Evolutionary conservation across 176 grass and related monocot genomes (phyloP).

Genomic region (Echinochloa phyllopogon): DNA sequence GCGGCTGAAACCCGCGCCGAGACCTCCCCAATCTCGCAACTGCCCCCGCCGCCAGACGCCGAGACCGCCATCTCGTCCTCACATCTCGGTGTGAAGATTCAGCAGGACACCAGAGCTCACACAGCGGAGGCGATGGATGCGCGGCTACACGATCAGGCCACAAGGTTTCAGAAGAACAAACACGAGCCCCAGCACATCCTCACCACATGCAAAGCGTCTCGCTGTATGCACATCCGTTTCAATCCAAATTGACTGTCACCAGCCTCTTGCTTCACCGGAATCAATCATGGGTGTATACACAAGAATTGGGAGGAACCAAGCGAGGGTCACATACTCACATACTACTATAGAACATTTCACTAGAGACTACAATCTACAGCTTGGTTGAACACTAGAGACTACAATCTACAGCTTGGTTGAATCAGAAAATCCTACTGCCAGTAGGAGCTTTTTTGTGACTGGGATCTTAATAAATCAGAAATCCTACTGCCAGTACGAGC

Average conservation of each 20-base stretch:
- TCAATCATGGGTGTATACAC: not conserved
- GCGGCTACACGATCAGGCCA: too few species aligned
- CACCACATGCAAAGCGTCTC: not conserved
- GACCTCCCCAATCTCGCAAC: too few species aligned
- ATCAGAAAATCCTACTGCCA: not conserved
- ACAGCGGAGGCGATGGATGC: too few species aligned
- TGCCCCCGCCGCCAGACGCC: too few species aligned
- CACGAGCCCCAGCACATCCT: not conserved
- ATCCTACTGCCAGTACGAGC: not conserved
- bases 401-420: too few species aligned
- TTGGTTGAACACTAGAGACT: too few species aligned
- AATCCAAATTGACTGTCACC: not conserved
- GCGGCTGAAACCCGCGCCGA: too few species aligned
- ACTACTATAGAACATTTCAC: not conserved
- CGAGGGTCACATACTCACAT: not conserved
- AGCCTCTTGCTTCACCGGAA: not conserved
- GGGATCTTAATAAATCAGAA: not conserved
- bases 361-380: not conserved
- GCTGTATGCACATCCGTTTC: not conserved
- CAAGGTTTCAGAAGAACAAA: not conserved
- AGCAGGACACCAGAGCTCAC: too few species aligned
- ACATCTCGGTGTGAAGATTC: too few species aligned
- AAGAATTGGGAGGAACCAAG: not conserved
- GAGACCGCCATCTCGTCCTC: too few species aligned
- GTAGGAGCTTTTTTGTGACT: not conserved